Evolutionary conservation across 352 stramenopile genomes (phyloP).

Genomic region (Pythium apleroticum): DNA sequence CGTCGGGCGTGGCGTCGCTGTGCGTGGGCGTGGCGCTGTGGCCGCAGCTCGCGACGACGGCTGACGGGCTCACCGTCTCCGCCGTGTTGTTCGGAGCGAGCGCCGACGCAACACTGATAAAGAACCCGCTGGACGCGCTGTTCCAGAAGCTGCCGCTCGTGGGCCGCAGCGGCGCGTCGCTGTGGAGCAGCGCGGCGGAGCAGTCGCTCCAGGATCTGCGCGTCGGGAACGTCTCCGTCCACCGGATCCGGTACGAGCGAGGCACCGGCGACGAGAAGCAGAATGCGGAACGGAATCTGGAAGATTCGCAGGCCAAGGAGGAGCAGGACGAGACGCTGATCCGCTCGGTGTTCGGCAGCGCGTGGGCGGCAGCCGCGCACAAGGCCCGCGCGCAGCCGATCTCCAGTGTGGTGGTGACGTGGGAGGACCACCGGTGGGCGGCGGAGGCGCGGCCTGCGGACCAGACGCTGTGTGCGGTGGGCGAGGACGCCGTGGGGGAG

Average conservation of each 20-base stretch:
- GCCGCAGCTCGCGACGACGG: conserved; percentile 16
- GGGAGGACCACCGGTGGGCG: conserved; percentile 56
- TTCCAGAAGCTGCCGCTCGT: conserved; percentile 13
- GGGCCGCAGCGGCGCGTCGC: conserved; percentile 11
- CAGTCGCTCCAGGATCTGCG: conserved; percentile 34
- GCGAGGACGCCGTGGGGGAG: neutral
- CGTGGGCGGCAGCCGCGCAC: conserved; percentile 15
- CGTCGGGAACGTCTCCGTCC: conserved; percentile 58
- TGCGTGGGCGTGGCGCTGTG: conserved; percentile 20
- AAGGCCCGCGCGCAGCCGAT: conserved; percentile 22
- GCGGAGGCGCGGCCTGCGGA: conserved; percentile 21
- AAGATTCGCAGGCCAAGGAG: neutral
- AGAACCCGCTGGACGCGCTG: conserved; percentile 17
- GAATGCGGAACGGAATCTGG: neutral
- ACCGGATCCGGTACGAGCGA: conserved; percentile 55
- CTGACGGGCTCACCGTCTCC: conserved; percentile 16
- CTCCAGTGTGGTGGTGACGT: conserved; percentile 60
- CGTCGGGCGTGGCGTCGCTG: conserved; percentile 21
- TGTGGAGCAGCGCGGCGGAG: conserved; percentile 10
- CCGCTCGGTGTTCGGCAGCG: conserved; percentile 21
- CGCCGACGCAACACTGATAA: neutral
- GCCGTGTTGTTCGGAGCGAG: conserved; percentile 10
- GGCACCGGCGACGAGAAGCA: conserved; percentile 5
- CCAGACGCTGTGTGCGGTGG: conserved; percentile 9
- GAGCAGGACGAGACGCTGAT: conserved; percentile 21